phyloP scores from a whole-genome alignment of 1,139 yeast species.

The Torulaspora pretoriensis region DNA sequence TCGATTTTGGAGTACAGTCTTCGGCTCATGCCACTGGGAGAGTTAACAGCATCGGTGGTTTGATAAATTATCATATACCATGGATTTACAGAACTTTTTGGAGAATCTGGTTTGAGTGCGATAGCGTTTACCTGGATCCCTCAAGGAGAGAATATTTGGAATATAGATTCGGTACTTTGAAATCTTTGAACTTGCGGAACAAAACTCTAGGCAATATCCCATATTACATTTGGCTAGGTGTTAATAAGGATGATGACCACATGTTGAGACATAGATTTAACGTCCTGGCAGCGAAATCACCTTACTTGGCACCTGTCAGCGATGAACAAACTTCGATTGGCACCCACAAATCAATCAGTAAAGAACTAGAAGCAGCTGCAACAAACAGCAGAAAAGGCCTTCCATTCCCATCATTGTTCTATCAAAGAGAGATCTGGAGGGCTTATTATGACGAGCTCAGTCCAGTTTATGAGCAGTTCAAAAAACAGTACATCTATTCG shows the following conservation, averaged over 20 bases:
- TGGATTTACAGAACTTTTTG: slow-evolving; percentile 78
- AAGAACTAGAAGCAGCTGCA: slow-evolving; percentile 76
- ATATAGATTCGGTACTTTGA: slow-evolving; percentile 74
- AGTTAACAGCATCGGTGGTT: slow-evolving; percentile 70
- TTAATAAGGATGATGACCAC: slow-evolving; percentile 52
- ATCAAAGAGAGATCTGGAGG: slow-evolving; percentile 72
- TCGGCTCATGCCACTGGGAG: slow-evolving; percentile 63
- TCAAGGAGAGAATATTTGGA: slow-evolving; percentile 80
- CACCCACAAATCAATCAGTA: slow-evolving; percentile 41
- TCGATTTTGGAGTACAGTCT: slow-evolving; percentile 77
- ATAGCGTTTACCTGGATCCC: slow-evolving; percentile 72
- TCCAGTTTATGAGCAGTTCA: slow-evolving; percentile 66
- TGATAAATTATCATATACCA: slow-evolving; percentile 63
- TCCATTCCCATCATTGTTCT: slow-evolving; percentile 76
- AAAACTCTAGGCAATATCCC: slow-evolving; percentile 66
- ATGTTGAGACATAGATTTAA: slow-evolving; percentile 51
- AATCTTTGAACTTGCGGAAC: slow-evolving; percentile 66
- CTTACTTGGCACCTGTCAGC: slow-evolving; percentile 60
- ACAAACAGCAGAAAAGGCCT: slow-evolving; percentile 57
- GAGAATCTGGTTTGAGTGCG: slow-evolving; percentile 87
- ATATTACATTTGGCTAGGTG: slow-evolving; percentile 78
- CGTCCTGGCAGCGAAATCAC: slow-evolving; percentile 74
- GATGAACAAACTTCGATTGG: neutral
- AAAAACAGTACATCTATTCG: slow-evolving; percentile 75
- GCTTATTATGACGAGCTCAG: slow-evolving; percentile 72